These are phyloP conservation scores for Russula virescens DNA, from an alignment of 768 basidiomycete species.

Conservation along the genomic window DNA sequence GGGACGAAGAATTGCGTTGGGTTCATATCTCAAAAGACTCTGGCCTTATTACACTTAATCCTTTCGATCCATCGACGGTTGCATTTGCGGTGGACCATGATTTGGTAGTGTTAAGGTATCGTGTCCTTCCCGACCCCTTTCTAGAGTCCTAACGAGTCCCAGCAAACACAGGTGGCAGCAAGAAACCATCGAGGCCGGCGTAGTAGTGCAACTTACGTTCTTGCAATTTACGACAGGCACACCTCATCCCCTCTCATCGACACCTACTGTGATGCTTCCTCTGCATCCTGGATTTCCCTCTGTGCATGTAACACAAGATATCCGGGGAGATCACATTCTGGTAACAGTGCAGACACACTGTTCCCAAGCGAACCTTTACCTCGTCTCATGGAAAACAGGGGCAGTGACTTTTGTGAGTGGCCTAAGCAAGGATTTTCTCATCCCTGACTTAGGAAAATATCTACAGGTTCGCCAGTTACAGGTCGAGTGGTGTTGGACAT, in stretches of 20 bases:
- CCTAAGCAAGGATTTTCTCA: background rate
- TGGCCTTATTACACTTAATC: background rate
- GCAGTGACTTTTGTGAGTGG: background rate
- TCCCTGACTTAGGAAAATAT: background rate
- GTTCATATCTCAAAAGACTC: background rate
- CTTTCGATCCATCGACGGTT: background rate
- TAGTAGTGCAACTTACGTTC: background rate
- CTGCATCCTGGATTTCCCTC: no score
- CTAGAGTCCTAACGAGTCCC: background rate
- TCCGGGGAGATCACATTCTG: background rate
- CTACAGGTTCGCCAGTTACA: background rate
- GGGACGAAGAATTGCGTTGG: background rate
- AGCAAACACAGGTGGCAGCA: no score
- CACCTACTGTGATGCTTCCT: background rate
- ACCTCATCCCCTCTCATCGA: background rate
- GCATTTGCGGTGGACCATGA: constrained; percentile 3
- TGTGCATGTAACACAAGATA: no score
- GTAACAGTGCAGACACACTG: no score
- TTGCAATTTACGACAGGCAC: background rate
- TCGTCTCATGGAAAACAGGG: constrained; percentile 7
- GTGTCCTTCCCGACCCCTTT: background rate
- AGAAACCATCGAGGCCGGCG: no score
- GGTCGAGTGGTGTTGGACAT: no score
- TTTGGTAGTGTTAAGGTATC: constrained; percentile 1
- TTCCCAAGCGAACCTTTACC: no score